Conservation (phyloP, 2,329 filamentous ascomycete genomes). For the Aureobasidium sp. region DNA sequence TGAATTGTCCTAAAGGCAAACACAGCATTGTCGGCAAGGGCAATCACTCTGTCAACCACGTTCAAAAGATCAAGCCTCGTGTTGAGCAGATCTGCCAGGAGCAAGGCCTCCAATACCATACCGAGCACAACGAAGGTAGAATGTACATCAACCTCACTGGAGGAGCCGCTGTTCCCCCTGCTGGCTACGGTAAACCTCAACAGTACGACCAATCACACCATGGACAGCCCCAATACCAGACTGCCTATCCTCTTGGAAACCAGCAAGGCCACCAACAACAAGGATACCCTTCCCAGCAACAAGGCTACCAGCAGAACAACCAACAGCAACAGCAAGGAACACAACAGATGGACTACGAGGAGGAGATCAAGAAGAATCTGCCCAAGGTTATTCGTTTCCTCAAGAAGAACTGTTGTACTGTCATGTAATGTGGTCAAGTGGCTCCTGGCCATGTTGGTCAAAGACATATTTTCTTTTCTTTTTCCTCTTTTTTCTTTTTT, state of each 20-base stretch:
- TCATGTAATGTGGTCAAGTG: constrained; percentile 51
- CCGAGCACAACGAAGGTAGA: constrained; percentile 80
- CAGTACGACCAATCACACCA: constrained; percentile 39
- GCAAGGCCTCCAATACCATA: constrained; percentile 70
- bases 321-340: constrained; percentile 33
- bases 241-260: constrained; percentile 31
- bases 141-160: constrained; percentile 84
- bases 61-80: constrained; percentile 93
- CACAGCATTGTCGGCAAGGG: constrained; percentile 81
- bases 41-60: constrained; percentile 70
- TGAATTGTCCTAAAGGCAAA: not conserved
- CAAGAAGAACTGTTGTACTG: constrained; percentile 56
- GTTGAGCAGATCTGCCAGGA: constrained; percentile 82
- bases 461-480: not conserved
- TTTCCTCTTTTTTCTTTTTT: not conserved
- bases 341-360: constrained; percentile 47
- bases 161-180: constrained; percentile 47
- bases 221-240: constrained; percentile 31
- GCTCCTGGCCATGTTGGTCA: not conserved
- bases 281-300: constrained; percentile 35
- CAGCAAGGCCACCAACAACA: constrained; percentile 30
- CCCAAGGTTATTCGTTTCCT: constrained; percentile 54
- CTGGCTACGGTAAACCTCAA: constrained; percentile 24
- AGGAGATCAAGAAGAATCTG: constrained; percentile 52
- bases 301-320: constrained; percentile 35